Evolutionary conservation across 78 protist genomes (phyloP), one percentile per base, ranked within the genome.

Genomic region (Dictyostelium firmibasis): DNA sequence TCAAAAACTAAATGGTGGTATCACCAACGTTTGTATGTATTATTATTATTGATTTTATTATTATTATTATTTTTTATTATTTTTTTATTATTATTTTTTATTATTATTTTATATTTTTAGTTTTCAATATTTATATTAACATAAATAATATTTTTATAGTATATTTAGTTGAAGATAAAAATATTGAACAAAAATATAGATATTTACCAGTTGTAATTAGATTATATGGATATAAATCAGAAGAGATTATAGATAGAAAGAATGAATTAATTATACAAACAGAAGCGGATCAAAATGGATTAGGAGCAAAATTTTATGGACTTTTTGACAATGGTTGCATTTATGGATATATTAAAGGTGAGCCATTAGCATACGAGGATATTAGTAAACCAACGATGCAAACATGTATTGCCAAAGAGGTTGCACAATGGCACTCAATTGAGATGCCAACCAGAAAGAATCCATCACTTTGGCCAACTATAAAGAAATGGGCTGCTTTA

Each of bases 271-370:
- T 85, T 50, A 91, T 92, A 81, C 91, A 86, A 35, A 79, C 86
- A 36, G 86, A 84, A 43, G 95, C 86, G 9, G 91, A 82, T 84
- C 79, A 84, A 25, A 83, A 92, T 76, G 96, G 96, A 33, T 84
- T 96, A 69, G 98, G 94, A 9, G 94, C 96, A 5, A 93, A 93
- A 62, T 85, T 93, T 50, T 93, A 93, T 85, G 96, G 96, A 9
- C 27, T 85, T n/a, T 93, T 93, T 44, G 92, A 93, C 57, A 93
- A 93, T 79, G 96, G 96, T 33, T 93, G 87, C 84, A 75, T 93
- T 14, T 93, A 93, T 85, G 92, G 92, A 18, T 93, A 62, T 91
- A 78, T 85, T 75, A 92, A 92, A 72, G 96, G 96, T 29, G 27
- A 72, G 2, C 86, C 87, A 69, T 35, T 93, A 25, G 92, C 79